Percentiles rank a stretch among this genome's conserved stretches.
These are phyloP conservation scores for Heterobasidion annosum DNA, from an alignment of 1,284 basidiomycete species.

Conservation along the genomic window DNA sequence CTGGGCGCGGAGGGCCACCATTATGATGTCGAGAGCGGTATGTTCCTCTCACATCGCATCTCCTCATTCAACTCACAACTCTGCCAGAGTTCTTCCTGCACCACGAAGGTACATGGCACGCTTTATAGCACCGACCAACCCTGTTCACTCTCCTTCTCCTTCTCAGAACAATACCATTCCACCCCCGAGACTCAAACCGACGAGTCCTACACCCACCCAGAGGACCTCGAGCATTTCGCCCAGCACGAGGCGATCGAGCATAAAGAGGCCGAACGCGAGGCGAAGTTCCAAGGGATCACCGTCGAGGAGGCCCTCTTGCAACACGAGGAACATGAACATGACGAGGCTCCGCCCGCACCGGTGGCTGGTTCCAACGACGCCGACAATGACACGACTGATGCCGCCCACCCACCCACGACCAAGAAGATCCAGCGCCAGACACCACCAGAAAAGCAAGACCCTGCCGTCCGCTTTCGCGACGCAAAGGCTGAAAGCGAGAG, in stretches of 20 bases:
- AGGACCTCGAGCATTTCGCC: constrained; percentile 83
- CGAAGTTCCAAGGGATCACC: constrained; percentile 72
- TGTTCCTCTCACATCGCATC: constrained; percentile 17
- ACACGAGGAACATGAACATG: constrained; percentile 26
- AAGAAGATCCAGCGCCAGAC: constrained; percentile 47
- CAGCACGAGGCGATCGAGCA: constrained; percentile 86
- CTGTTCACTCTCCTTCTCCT: not conserved
- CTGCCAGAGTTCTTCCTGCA: constrained; percentile 78
- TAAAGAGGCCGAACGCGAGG: constrained; percentile 78
- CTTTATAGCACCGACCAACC: not conserved
- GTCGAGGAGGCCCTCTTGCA: constrained; percentile 55
- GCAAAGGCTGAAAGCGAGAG: constrained; percentile 38
- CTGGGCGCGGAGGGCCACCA: constrained; percentile 90
- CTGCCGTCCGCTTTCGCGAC: constrained; percentile 46
- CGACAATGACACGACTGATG: constrained; percentile 15
- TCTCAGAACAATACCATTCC: constrained; percentile 78
- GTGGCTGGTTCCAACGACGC: constrained; percentile 5
- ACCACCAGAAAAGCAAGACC: constrained; percentile 60
- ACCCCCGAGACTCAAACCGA: constrained; percentile 97
- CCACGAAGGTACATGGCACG: constrained; percentile 67
- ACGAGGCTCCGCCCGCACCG: constrained; percentile 8
- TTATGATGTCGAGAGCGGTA: constrained; percentile 84
- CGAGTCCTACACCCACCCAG: constrained; percentile 88
- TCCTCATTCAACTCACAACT: constrained; percentile 3
- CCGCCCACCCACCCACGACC: constrained; percentile 18